Percentiles rank a stretch among this genome's conserved stretches.
These are phyloP conservation scores for Incumbomyces lentus DNA, from an alignment of 2,329 filamentous ascomycete species.

Conservation along the genomic window DNA sequence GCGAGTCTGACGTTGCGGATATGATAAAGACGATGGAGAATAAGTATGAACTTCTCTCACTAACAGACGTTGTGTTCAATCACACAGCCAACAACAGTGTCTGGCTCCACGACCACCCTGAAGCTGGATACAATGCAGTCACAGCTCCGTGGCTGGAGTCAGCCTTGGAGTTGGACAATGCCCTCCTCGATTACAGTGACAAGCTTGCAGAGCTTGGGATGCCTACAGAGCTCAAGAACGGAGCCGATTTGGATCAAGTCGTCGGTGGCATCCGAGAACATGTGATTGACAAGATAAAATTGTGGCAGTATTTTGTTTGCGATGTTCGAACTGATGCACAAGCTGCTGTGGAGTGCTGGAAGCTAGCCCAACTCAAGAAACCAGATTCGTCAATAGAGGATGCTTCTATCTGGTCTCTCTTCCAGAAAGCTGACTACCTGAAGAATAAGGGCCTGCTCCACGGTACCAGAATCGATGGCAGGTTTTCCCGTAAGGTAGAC, in stretches of 20 bases:
- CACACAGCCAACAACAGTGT: constrained; percentile 93
- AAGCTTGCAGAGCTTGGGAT: constrained; percentile 58
- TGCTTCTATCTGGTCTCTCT: constrained; percentile 43
- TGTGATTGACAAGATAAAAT: constrained; percentile 63
- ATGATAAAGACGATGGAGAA: constrained; percentile 74
- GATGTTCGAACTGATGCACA: constrained; percentile 65
- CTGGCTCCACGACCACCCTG: constrained; percentile 89
- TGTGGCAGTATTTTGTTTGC: constrained; percentile 91
- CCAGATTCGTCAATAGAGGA: constrained; percentile 45
- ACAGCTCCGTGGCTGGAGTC: constrained; percentile 67
- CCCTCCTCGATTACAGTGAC: constrained; percentile 55
- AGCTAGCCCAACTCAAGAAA: constrained; percentile 46
- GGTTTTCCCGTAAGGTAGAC: constrained; percentile 63
- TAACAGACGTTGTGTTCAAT: constrained; percentile 97
- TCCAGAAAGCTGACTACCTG: constrained; percentile 51
- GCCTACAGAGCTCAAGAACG: constrained; percentile 60
- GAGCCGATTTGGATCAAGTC: constrained; percentile 64
- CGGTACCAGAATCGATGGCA: constrained; percentile 64
- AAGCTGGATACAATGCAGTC: constrained; percentile 85
- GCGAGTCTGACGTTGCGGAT: constrained; percentile 67
- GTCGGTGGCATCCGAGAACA: constrained; percentile 77
- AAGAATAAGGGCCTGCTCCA: constrained; percentile 60
- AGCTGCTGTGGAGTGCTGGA: constrained; percentile 63
- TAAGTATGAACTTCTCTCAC: constrained; percentile 70
- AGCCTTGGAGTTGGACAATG: constrained; percentile 65